phyloP scores from a whole-genome alignment of 176 grass and related monocot species.

The Melocanna baccifera region DNA sequence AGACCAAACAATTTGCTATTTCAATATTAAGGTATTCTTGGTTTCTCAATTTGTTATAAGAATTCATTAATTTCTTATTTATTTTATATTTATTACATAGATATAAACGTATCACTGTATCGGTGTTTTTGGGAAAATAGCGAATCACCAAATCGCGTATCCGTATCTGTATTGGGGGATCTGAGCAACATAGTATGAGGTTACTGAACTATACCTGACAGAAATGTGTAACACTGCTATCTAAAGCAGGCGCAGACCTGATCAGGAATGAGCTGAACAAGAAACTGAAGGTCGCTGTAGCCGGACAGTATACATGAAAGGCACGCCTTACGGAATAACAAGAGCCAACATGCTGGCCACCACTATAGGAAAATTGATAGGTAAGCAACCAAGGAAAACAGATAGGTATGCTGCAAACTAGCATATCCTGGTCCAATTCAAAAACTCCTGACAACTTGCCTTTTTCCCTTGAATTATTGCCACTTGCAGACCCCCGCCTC shows the following conservation, averaged over 20 bases:
- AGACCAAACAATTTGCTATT: too few relatives aligned
- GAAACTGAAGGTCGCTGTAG: conserved; percentile 36
- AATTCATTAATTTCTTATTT: too few relatives aligned
- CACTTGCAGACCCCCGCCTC: conserved; percentile 43
- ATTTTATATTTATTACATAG: too few relatives aligned
- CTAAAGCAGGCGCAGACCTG: conserved; percentile 23
- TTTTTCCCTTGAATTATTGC: conserved; percentile 65
- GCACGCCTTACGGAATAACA: conserved; percentile 33
- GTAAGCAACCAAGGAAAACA: background rate
- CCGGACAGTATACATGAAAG: conserved; percentile 35
- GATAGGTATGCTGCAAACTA: conserved; percentile 44
- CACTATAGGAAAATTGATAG: conserved; percentile 23
- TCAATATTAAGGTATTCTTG: too few relatives aligned
- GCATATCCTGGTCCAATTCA: conserved; percentile 46
- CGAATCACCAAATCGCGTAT: too few relatives aligned
- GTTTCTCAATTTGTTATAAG: too few relatives aligned
- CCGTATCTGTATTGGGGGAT: too few relatives aligned
- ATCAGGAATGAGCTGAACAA: conserved; percentile 30
- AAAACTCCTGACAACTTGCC: conserved; percentile 42
- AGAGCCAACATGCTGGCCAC: conserved; percentile 45
- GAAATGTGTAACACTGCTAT: conserved; percentile 28
- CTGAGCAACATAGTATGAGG: too few relatives aligned
- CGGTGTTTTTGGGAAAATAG: too few relatives aligned
- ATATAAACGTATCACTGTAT: too few relatives aligned
- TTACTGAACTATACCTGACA: conserved; percentile 26